Evolutionary conservation across 2,329 filamentous ascomycete genomes (phyloP), one percentile per base, ranked within the genome.

Genomic region (Penicillium sp.): DNA sequence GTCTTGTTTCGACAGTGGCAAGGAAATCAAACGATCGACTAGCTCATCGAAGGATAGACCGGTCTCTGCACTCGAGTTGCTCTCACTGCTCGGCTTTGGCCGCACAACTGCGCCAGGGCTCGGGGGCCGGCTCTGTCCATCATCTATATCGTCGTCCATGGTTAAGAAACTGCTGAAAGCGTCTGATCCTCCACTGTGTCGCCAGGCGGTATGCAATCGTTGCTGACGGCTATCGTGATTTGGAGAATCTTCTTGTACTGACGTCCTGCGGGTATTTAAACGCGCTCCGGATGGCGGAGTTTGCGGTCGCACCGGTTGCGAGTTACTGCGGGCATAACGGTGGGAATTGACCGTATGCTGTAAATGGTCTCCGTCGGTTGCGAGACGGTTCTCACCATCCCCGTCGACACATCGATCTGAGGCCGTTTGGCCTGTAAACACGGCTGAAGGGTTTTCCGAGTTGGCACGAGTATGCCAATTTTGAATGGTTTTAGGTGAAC

Each of bases 1-100:
- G 69, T 97, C 94, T n/a, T 87, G 83, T 68, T 90, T 91, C 28
- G 90, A 91, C 77, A 93, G 87, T 35, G 90, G 89, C 59, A 90
- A 84, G 0, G 87, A 83, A 25, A 97, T 81, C 38, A 99, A 81
- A n/a, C 91, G 88, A 73, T 96, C 91, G 19, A 97, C 90, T 5
- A 94, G 78, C 53, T 91, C 88, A 58, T 89, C 86, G 48, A 80
- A 79, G 3, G 74, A 72, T 19, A 71, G 62, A 5, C 77, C 77
- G 4, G 67, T 56, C 16, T 77, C 75, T n/a, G 56, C 56, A 38
- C 61, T 67, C 9, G 67, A 68, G 36, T 59, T 69, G 44, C 63
- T 62, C 50, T 70, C 67, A 40, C 68, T 72, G 26, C 68, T 67
- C 12, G 66, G 60, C 56, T 71, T 72, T 16, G 69, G 56, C 10